These are phyloP conservation scores for Candida takata DNA, from an alignment of 805 yeast genomes.

Conservation along the genomic window DNA sequence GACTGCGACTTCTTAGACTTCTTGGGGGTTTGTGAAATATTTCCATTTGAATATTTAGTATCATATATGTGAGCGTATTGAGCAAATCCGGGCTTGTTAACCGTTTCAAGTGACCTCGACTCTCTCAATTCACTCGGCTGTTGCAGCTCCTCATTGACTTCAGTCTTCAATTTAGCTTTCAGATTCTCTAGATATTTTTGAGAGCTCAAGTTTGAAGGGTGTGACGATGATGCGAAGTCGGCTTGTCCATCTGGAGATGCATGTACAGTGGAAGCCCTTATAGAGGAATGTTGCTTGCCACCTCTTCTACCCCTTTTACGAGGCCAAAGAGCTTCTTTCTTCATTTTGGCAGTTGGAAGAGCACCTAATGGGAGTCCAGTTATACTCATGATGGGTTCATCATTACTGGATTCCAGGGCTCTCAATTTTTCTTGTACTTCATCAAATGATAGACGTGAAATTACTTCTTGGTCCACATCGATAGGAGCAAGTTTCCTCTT, in stretches of 20 bases:
- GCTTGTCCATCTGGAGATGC: not conserved
- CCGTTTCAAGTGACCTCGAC: not conserved
- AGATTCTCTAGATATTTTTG: slow-evolving; percentile 12
- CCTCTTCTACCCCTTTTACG: slow-evolving; percentile 24
- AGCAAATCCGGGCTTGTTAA: slow-evolving; percentile 5
- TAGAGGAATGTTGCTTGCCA: too few relatives aligned
- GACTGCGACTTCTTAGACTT: slow-evolving; percentile 9
- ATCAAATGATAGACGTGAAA: too few relatives aligned
- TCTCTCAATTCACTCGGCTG: slow-evolving; percentile 17
- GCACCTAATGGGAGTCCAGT: slow-evolving; percentile 71
- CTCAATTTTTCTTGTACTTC: too few relatives aligned
- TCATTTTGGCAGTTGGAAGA: slow-evolving; percentile 55
- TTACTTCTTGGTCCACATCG: not conserved
- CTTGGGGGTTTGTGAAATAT: slow-evolving; percentile 11
- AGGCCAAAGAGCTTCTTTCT: slow-evolving; percentile 51
- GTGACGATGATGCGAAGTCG: too few relatives aligned
- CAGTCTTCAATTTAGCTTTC: slow-evolving; percentile 9
- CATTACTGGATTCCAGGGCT: not conserved
- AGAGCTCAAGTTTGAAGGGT: slow-evolving; percentile 1
- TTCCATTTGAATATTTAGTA: slow-evolving; percentile 1
- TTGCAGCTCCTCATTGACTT: slow-evolving; percentile 15
- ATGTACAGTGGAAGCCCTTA: slow-evolving; percentile 1
- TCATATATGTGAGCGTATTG: slow-evolving; percentile 12
- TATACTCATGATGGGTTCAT: slow-evolving; percentile 48
- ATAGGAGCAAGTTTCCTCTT: not conserved